Evolutionary conservation across 1,284 basidiomycete species (phyloP), one percentile per base, ranked within the genome.

Genomic region (Ceratobasidium sp.): DNA sequence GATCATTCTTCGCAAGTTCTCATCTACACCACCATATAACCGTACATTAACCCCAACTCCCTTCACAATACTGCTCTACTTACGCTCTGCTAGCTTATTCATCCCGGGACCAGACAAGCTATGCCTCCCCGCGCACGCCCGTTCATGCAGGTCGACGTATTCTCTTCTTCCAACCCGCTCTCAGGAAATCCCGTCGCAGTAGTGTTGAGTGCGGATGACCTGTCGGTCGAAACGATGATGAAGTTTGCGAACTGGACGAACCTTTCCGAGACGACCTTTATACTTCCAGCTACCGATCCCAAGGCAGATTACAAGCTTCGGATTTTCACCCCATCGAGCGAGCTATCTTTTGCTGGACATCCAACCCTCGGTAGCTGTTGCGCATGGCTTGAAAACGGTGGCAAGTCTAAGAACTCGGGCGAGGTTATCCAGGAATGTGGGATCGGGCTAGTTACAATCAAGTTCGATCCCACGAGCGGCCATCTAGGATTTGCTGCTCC

Each of bases 231-330:
- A 20, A 22, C 42, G 10, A 47, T 60, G 57, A 42, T 49, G 43
- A 32, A 17, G 0, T 60, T 49, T n/a, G 57, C 57, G 3, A 34
- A n/a, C 17, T 60, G 57, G 45, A 49, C 57, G 7, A 60, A 60
- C 43, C 43, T 60, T 1, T 47, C 57, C 32, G 57, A 60, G 43
- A 60, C 43, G 13, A 60, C 57, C 22, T 60, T 60, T 22, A 5
- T 60, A 2, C 45, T 60, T 6, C 57, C 57, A n/a, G 43, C 57
- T 10, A 49, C 57, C 17, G 57, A 60, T 34, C 43, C 57, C 1
- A 60, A 60, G 20, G 57, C 57, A 1, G 57, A 60, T 34, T 60
- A 60, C 57, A 60, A 60, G 29, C 42, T 60, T 43, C n/a, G n/a
- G n/a, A n/a, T n/a, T n/a, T n/a, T n/a, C n/a, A n/a, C n/a, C n/a